Percentiles rank a stretch among this genome's conserved stretches.
phyloP scores from a whole-genome alignment of 306 rosid species.

The Morella rubra region DNA sequence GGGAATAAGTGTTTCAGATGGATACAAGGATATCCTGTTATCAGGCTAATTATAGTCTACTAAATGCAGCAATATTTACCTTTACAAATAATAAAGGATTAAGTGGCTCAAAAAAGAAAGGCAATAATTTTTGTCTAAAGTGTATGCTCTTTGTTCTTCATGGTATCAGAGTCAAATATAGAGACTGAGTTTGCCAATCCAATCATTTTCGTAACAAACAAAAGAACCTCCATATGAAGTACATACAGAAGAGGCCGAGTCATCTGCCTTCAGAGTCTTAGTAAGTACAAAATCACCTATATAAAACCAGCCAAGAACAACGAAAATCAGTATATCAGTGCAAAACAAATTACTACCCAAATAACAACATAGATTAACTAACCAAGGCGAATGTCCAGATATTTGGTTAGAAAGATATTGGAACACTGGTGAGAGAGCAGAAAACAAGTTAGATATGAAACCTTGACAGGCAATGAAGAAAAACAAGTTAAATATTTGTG shows the following conservation, averaged over 20 bases:
- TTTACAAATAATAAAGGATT: neutral
- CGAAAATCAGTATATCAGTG: conserved; percentile 24
- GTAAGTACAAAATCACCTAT: conserved; percentile 97
- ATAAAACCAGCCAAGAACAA: conserved; percentile 30
- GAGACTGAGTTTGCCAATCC: neutral
- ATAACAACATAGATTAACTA: conserved; percentile 32
- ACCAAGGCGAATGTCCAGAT: conserved; percentile 97
- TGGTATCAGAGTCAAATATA: neutral
- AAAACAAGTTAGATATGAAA: conserved; percentile 30
- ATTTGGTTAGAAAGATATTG: conserved; percentile 96
- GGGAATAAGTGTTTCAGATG: neutral
- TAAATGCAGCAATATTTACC: neutral
- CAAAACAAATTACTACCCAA: conserved; percentile 17
- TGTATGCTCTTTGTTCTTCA: neutral
- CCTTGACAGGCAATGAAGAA: conserved; percentile 2
- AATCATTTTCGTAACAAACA: neutral
- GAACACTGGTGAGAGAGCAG: conserved; percentile 68
- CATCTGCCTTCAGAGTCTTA: conserved; percentile 93
- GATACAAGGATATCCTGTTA: neutral
- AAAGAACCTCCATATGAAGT: conserved; percentile 23
- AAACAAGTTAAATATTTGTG: neutral
- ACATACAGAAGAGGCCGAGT: conserved; percentile 97
- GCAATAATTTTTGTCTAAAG: neutral
- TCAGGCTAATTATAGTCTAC: neutral
- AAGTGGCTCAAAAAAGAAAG: neutral